Conservation (phyloP, 2,329 filamentous ascomycete species). For the Cladosporium cucumerinum region DNA sequence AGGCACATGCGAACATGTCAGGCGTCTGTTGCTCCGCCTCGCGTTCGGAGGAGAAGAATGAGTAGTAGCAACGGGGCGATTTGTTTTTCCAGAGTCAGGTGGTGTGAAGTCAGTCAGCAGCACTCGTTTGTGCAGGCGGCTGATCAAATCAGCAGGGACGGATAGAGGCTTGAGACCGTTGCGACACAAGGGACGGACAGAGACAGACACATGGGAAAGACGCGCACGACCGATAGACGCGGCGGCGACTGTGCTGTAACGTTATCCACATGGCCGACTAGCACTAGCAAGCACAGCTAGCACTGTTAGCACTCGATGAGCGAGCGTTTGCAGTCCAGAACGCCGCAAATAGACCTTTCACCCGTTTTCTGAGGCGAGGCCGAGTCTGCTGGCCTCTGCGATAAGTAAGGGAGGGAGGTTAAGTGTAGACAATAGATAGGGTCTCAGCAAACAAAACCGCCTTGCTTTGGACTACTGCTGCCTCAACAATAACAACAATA, state of each 20-base stretch:
- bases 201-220: background rate
- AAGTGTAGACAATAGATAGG: background rate
- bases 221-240: background rate
- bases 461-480: background rate
- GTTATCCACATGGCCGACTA: slow-evolving; percentile 1
- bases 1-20: background rate
- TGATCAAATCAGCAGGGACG: background rate
- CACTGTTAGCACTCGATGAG: background rate
- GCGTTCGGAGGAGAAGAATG: background rate
- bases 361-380: background rate
- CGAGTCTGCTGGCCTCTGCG: background rate
- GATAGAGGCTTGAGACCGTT: background rate
- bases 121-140: background rate
- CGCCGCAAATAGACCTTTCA: background rate
- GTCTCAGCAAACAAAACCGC: background rate
- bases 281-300: background rate
- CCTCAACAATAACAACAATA: background rate
- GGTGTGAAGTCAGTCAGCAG: background rate
- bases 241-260: background rate
- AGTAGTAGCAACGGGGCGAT: background rate
- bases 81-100: background rate
- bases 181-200: background rate
- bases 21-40: background rate
- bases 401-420: background rate
- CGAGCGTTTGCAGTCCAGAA: slow-evolving; percentile 1